Conservation (phyloP, 768 basidiomycete species). For the Dentipellis fragilis region DNA sequence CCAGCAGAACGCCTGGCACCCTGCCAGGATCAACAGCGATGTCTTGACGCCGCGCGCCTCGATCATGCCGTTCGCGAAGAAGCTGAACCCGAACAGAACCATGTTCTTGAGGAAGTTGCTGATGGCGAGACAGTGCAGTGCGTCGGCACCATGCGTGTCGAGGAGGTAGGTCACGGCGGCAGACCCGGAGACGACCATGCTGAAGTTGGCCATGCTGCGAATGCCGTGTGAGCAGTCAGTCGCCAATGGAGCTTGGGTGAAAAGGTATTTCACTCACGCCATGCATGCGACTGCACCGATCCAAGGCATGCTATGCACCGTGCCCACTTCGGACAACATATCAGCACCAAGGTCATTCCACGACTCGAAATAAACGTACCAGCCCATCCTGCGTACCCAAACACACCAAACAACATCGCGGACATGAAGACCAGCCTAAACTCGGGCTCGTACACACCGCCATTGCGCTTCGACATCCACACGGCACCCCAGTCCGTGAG, state of each 20-base stretch:
- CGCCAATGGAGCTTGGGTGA: no score
- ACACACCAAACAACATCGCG: constrained; percentile 32
- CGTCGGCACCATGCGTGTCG: constrained; percentile 32
- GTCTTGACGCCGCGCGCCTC: constrained; percentile 26
- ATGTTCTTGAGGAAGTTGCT: constrained; percentile 36
- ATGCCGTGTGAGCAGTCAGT: neutral
- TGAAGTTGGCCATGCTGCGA: constrained; percentile 32
- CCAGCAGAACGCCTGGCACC: constrained; percentile 31
- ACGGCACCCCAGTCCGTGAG: constrained; percentile 33
- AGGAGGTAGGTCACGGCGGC: constrained; percentile 36
- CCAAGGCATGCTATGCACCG: constrained; percentile 33
- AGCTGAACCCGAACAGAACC: constrained; percentile 34
- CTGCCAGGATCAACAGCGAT: constrained; percentile 30
- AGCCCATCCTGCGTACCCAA: constrained; percentile 38
- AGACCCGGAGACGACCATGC: constrained; percentile 31
- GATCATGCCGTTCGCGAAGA: constrained; percentile 35
- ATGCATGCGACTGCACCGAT: constrained; percentile 33
- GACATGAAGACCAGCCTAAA: constrained; percentile 32
- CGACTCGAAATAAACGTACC: constrained; percentile 12
- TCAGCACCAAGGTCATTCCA: neutral
- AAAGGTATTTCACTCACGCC: constrained; percentile 7
- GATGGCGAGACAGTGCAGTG: constrained; percentile 31
- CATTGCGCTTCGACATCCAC: constrained; percentile 33
- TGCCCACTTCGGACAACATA: constrained; percentile 21
- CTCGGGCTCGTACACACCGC: constrained; percentile 38